These are phyloP conservation scores for Fusarium oxysporum DNA, from an alignment of 2,329 filamentous ascomycete species.

Conservation along the genomic window DNA sequence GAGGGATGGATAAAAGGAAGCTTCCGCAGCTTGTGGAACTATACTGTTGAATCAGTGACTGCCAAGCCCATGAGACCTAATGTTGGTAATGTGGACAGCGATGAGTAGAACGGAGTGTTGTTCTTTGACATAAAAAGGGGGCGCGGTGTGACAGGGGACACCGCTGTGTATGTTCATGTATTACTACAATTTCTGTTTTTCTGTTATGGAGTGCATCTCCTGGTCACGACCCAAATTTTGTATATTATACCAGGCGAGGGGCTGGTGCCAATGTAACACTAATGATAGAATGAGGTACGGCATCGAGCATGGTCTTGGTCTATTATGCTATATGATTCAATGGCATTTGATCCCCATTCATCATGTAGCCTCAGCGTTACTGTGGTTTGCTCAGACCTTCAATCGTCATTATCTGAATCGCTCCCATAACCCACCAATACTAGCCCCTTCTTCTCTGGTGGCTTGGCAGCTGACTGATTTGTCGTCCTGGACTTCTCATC, in stretches of 20 bases:
- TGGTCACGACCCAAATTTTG: conserved; percentile 30
- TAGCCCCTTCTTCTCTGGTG: conserved; percentile 44
- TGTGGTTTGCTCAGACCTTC: not conserved
- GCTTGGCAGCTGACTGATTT: conserved; percentile 1
- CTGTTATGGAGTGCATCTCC: conserved; percentile 8
- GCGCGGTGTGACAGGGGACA: not conserved
- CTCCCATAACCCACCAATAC: conserved; percentile 65
- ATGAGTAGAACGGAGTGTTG: conserved; percentile 40
- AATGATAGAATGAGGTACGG: conserved; percentile 36
- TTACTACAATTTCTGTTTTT: conserved; percentile 17
- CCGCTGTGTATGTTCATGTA: conserved; percentile 36
- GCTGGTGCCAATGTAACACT: conserved; percentile 19
- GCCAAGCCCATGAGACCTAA: conserved; percentile 56
- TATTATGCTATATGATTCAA: conserved; percentile 32
- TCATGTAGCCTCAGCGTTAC: not conserved
- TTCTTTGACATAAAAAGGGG: not conserved
- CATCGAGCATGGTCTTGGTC: conserved; percentile 17
- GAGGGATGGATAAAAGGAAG: conserved; percentile 76
- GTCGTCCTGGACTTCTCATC: conserved; percentile 16
- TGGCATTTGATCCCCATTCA: conserved; percentile 36
- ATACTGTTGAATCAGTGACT: conserved; percentile 58
- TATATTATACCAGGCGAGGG: conserved; percentile 38
- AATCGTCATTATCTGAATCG: conserved; percentile 57
- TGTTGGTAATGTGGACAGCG: conserved; percentile 55
- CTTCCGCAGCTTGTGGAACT: conserved; percentile 64